Base-by-base conservation (phyloP, 192 early-diverging fungal genomes). In the Linnemannia exigua region DNA sequence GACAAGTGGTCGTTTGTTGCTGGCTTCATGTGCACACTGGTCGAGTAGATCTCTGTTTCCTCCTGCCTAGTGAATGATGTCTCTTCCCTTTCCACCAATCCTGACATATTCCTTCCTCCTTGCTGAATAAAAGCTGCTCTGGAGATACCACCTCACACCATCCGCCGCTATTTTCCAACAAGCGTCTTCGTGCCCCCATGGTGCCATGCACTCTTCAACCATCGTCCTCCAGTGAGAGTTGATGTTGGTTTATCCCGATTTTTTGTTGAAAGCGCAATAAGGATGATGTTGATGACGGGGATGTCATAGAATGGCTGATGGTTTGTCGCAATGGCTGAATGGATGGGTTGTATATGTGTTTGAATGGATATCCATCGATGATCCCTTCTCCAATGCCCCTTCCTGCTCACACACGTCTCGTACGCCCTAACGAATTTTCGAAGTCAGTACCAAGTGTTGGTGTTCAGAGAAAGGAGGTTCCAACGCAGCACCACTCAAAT, bases 391-490 rank as follows among this genome's bases (percentile, higher is more conserved):
- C 58, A 20, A 52, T 52, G 50, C 14, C 58, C 11, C 28, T 28
- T n/a, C 2, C 20, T 25, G 31, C 9, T 63, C 25, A n/a, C 58
- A n/a, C 25, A n/a, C n/a, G n/a, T n/a, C n/a, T n/a, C n/a, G n/a
- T 12, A 63, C 12, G 22, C 58, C n/a, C 58, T 11, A n/a, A 25
- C 28, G 28, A 63, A 31, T 31, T 3, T 63, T 63, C 28, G 58
- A 70, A 41, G 68, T 36, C 68, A 36, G 68, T 70, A 70, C 68
- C 68, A 70, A 70, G 68, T 41, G n/a, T 70, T 70, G 68, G 68
- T 70, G 35, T 41, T 70, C 68, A 70, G 68, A 70, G 68, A 70
- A 70, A 70, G 68, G 38, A 70, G 68, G 68, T 70, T 70, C 68
- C 19, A 70, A 70, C 38, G 22, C n/a, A 20, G 68, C 68, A 41